Base-by-base conservation (phyloP, 2,329 filamentous ascomycete genomes). In the Whalleya microplaca region DNA sequence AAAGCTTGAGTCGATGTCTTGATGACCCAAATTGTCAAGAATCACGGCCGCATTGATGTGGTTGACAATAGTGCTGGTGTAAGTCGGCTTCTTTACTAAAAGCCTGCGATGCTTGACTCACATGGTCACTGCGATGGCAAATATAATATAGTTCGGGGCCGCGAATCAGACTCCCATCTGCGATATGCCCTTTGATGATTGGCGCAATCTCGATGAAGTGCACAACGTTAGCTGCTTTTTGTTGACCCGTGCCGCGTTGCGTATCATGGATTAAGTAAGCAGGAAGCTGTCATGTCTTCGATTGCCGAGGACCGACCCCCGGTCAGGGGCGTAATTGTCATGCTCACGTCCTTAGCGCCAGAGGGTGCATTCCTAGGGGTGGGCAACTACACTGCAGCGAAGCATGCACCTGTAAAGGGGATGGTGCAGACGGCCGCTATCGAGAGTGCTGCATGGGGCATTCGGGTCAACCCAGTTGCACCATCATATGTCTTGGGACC, bases 201-300 rank as follows among this genome's bases (percentile, higher is more conserved):
- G 61, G 59, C 58, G 54, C 18, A 59, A 49, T 42, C 59, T 64
- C 41, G 54, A 64, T 23, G 61, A 62, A 0, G 47, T 59, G n/a
- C 61, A 62, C 29, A 64, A 64, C 45, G 62, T 62, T 21, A 59
- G 58, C 20, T 64, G 53, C 46, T 62, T 64, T 18, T 42, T 64
- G 46, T 37, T 62, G 44, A 64, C 56, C 18, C 61, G 61, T 27
- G 61, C 61, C 37, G 56, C 53, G 7, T 43, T 64, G 40, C 58
- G 58, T 52, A 51, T 58, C 32, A 64, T 64, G 61, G 53, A 64
- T 42, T n/a, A n/a, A n/a, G n/a, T n/a, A 21, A 21, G 20, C 61
- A 64, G 37, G 53, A 51, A 21, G 20, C 53, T 32, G 37, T 54
- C 41, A 19, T 19, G 29, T 40, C 44, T 18, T 23, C 49, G 14